Percentiles rank a stretch among this genome's conserved stretches.
phyloP scores from a whole-genome alignment of 2,329 filamentous ascomycete species.

The Paraphoma chrysanthemicola region DNA sequence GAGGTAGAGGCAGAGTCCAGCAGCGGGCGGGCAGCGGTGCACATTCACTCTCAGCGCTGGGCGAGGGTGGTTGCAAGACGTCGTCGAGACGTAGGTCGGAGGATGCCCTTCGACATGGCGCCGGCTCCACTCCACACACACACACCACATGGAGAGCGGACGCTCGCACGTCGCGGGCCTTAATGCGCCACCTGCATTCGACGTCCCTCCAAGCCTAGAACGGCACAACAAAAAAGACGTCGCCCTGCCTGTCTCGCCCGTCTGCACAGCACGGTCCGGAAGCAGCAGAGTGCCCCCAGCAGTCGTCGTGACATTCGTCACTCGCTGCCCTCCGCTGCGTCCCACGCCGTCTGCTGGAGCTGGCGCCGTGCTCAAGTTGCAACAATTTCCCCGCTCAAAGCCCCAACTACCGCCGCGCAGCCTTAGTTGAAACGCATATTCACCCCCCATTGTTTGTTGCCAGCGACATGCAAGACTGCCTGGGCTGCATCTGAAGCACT shows the following conservation, averaged over 20 bases:
- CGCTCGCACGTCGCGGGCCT: conserved; percentile 10
- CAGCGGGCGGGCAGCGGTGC: not conserved
- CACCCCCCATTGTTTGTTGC: not conserved
- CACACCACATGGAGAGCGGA: conserved; percentile 12
- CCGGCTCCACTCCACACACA: conserved; percentile 16
- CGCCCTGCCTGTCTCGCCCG: conserved; percentile 10
- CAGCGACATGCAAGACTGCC: not conserved
- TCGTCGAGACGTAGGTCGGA: conserved; percentile 9
- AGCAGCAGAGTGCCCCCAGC: not conserved
- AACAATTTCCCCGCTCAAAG: not conserved
- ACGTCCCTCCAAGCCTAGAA: conserved; percentile 14
- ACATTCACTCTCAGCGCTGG: conserved; percentile 1
- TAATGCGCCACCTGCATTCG: conserved; percentile 20
- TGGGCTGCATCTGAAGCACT: not conserved
- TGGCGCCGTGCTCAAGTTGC: not conserved
- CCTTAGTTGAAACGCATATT: not conserved
- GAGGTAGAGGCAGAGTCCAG: conserved; percentile 2
- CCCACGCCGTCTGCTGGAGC: not conserved
- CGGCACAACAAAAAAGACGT: conserved; percentile 7
- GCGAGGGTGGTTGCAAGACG: not conserved
- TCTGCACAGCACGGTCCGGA: conserved; percentile 3
- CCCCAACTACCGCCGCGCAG: not conserved
- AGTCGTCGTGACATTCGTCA: not conserved
- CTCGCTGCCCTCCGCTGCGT: not conserved
- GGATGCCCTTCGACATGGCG: conserved; percentile 5